These are phyloP conservation scores for Penicillium paradoxum DNA, from an alignment of 495 filamentous ascomycete genomes.

Conservation along the genomic window DNA sequence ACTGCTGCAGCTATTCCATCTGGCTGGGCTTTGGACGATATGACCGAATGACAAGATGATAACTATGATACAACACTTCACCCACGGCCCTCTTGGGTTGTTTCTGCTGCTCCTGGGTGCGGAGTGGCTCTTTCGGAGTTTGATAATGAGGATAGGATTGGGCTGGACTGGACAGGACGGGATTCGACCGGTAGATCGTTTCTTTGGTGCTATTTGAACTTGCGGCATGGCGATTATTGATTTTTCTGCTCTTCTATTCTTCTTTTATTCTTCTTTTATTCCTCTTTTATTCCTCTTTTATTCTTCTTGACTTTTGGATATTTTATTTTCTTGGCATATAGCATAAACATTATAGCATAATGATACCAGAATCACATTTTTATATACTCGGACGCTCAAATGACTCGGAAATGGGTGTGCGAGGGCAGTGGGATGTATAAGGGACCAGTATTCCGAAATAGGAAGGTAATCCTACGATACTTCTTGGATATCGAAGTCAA, in stretches of 20 bases:
- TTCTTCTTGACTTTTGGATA: background rate
- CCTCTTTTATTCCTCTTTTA: background rate
- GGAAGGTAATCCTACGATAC: no score
- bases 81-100: background rate
- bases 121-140: conserved; percentile 2
- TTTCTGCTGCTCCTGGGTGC: background rate
- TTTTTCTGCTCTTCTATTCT: background rate
- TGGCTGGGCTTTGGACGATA: conserved; percentile 17
- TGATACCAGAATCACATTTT: conserved; percentile 13
- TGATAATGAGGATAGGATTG: background rate
- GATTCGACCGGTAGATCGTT: background rate
- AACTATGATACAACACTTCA: background rate
- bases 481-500: no score
- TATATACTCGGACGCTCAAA: background rate
- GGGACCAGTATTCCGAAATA: no score
- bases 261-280: background rate
- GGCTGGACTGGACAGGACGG: background rate
- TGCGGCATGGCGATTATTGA: background rate
- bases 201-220: background rate
- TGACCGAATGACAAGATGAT: conserved; percentile 3
- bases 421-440: no score
- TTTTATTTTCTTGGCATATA: background rate
- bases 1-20: conserved; percentile 1
- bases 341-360: conserved; percentile 5
- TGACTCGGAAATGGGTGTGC: background rate